Base-by-base conservation (phyloP, 345 rosid species). In the Erysimum cheiranthoides region DNA sequence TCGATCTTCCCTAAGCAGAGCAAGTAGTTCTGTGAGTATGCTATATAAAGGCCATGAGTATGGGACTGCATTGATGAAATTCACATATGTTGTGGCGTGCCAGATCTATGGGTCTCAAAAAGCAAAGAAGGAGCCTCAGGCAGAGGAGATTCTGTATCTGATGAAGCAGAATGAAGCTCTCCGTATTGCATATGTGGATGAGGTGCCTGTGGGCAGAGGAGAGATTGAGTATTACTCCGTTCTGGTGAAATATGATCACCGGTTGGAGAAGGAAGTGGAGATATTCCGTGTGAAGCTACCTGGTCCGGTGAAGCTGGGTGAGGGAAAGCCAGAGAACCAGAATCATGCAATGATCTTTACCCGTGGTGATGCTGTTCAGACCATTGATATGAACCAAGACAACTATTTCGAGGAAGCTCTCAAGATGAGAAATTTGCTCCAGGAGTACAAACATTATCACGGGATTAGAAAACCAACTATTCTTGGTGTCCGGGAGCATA, bases 331-430 rank as follows among this genome's bases (percentile, higher is more conserved):
- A 8, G 97, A 91, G 78, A 93, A 93, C 80, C 98, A 93, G 86
- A 93, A 93, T 75, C 98, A 93, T 73, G 98, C 98, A 66, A 79
- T 93, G 65, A 93, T 93, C 75, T 93, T 93, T 75, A 93, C 97
- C 53, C 86, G 97, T 10, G 98, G 98, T 52, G 98, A 93, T 76
- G 98, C 98, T 40, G 70, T 93, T 66, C 98, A 93, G 82, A 87
- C 98, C 70, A 91, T 93, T 30, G 97, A 93, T 84, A 93, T 93
- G 98, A 91, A 93, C 84, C 97, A 93, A 77, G 98, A 93, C 73
- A 89, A 65, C 76, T 93, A 89, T 80, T 93, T 89, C 7, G 96
- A 93, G 81, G 98, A 93, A 81, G 89, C 98, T 46, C 92, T 91
- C 21, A 93, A 93, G 85, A 86, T 93, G 90, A 88, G 97, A 57